Conservation (phyloP, 2,329 filamentous ascomycete species). For the Paramyrothecium roridum region DNA sequence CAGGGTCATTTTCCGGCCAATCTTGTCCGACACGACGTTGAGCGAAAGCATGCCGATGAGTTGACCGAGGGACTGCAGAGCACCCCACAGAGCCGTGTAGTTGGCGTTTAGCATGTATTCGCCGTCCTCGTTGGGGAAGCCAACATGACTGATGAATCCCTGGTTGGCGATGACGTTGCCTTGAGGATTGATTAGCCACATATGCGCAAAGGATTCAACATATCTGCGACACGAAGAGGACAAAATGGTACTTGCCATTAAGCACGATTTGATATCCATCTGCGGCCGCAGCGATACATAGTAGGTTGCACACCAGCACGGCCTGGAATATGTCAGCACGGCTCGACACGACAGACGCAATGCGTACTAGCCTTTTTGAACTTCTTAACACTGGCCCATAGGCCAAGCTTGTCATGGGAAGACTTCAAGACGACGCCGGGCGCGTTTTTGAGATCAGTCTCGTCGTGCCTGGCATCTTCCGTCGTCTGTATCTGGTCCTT, state of each 20-base stretch:
- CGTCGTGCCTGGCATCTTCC: too few species aligned
- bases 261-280: slow-evolving; percentile 8
- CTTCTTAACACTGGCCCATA: too few species aligned
- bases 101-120: slow-evolving; percentile 4
- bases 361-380: too few species aligned
- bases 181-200: too few species aligned
- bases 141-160: slow-evolving; percentile 8
- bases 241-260: slow-evolving; percentile 3
- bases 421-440: too few species aligned
- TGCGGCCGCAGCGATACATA: slow-evolving; percentile 6
- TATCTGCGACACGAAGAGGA: too few species aligned
- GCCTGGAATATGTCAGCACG: slow-evolving; percentile 2
- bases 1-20: slow-evolving; percentile 9
- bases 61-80: slow-evolving; percentile 8
- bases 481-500: too few species aligned
- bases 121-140: slow-evolving; percentile 2
- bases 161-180: slow-evolving; percentile 9
- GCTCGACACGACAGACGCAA: too few species aligned
- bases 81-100: slow-evolving; percentile 8
- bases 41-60: slow-evolving; percentile 6
- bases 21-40: slow-evolving; percentile 3
- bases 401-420: too few species aligned
- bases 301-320: slow-evolving; percentile 7
- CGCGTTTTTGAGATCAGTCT: too few species aligned
- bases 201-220: too few species aligned